These are phyloP conservation scores for Celoporthe dispersa DNA, from an alignment of 2,329 filamentous ascomycete species.

Conservation along the genomic window DNA sequence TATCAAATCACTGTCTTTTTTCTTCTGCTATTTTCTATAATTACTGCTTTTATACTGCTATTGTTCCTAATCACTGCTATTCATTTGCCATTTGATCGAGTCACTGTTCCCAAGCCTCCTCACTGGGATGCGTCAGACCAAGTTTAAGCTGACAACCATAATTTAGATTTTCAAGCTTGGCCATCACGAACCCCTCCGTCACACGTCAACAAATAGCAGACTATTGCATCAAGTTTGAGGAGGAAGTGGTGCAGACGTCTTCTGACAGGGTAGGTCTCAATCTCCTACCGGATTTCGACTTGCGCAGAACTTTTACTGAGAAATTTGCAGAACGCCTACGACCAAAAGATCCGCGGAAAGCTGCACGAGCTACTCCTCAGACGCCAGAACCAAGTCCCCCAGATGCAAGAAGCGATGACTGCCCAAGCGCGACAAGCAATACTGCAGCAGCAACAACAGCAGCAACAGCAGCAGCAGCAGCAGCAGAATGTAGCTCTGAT, in stretches of 20 bases:
- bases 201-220: constrained; percentile 43
- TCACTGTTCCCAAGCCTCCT: neutral
- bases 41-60: neutral
- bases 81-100: neutral
- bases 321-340: constrained; percentile 51
- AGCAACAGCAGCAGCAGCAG: constrained; percentile 37
- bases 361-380: constrained; percentile 54
- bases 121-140: neutral
- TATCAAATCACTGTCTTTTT: neutral
- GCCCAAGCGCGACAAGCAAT: constrained; percentile 30
- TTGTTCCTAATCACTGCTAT: too few species aligned
- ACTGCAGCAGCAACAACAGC: constrained; percentile 32
- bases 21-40: neutral
- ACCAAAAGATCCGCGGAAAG: constrained; percentile 51
- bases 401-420: constrained; percentile 54
- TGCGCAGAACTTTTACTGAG: constrained; percentile 32
- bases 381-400: constrained; percentile 55
- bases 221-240: constrained; percentile 52
- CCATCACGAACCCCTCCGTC: constrained; percentile 49
- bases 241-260: constrained; percentile 50
- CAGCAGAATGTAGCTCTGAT: constrained; percentile 46
- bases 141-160: neutral
- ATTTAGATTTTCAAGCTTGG: constrained; percentile 55
- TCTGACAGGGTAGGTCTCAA: constrained; percentile 50
- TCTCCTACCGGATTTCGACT: neutral